Conservation (phyloP, 78 protist genomes). For the Parvularia atlantis region DNA sequence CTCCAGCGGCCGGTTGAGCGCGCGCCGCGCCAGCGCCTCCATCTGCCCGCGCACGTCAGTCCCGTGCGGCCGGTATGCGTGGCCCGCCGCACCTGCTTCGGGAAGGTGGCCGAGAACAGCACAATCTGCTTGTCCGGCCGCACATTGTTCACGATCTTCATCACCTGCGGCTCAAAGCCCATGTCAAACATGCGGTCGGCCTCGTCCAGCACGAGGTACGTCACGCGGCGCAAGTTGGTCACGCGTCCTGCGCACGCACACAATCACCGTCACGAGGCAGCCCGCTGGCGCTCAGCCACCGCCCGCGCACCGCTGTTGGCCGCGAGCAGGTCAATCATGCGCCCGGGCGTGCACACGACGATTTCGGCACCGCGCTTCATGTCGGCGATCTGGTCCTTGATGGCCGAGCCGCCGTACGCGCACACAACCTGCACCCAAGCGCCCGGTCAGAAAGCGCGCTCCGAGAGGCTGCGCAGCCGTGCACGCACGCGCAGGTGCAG, state of each 20-base stretch:
- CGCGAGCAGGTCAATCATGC: constrained; percentile 93
- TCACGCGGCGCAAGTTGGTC: constrained; percentile 82
- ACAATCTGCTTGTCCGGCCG: constrained; percentile 87
- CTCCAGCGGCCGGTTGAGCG: constrained; percentile 73
- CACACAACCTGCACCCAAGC: constrained; percentile 25
- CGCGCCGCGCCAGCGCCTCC: constrained; percentile 50
- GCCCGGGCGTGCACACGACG: constrained; percentile 97
- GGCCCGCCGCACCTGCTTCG: constrained; percentile 47
- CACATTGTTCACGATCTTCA: constrained; percentile 55
- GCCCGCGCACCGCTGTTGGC: constrained; percentile 75
- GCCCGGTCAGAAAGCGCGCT: neutral
- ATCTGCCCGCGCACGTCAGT: no score
- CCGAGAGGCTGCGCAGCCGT: no score
- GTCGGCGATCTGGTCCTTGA: constrained; percentile 87
- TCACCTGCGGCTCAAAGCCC: constrained; percentile 86
- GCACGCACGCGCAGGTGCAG: constrained; percentile 21
- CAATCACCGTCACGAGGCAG: neutral
- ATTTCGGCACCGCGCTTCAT: constrained; percentile 86
- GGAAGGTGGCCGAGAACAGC: constrained; percentile 93
- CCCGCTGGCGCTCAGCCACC: no score
- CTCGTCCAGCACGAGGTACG: constrained; percentile 95
- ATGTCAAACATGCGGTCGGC: constrained; percentile 99
- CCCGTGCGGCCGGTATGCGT: no score
- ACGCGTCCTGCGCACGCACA: constrained; percentile 30
- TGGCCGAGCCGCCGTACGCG: constrained; percentile 90